These are phyloP conservation scores for Sindora glabra DNA, from an alignment of 306 rosid genomes.

Conservation along the genomic window DNA sequence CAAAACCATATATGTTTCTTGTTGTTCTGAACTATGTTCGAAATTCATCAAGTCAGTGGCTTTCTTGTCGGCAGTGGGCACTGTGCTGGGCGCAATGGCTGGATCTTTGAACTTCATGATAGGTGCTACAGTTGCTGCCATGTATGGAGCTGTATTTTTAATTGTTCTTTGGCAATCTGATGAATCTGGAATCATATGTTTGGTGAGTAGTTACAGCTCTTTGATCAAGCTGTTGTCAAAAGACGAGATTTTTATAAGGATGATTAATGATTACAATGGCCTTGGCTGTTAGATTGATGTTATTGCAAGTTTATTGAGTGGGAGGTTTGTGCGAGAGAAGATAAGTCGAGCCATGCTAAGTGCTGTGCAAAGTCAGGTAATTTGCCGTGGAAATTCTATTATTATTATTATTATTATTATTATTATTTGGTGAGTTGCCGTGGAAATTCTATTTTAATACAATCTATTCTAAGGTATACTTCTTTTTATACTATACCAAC, in stretches of 20 bases:
- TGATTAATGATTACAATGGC: no score
- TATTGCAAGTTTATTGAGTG: constrained; percentile 88
- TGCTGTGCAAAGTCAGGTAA: constrained; percentile 99
- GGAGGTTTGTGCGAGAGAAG: constrained; percentile 93
- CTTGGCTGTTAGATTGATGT: constrained; percentile 99
- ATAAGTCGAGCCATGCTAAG: constrained; percentile 98
- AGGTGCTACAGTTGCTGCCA: constrained; percentile 99
- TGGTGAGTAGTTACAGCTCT: constrained; percentile 53
- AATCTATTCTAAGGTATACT: no score
- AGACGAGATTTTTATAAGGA: constrained; percentile 7
- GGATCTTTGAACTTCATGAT: constrained; percentile 97
- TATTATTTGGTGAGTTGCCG: no score
- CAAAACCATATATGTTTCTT: background rate
- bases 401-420: no score
- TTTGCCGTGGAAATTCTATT: background rate
- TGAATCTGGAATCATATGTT: constrained; percentile 85
- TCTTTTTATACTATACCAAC: no score
- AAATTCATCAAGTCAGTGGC: constrained; percentile 7
- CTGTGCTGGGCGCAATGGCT: constrained; percentile 88
- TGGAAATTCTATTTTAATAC: no score
- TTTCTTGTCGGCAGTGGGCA: constrained; percentile 67
- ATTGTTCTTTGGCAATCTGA: constrained; percentile 99
- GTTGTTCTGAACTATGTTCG: background rate
- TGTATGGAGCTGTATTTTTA: constrained; percentile 97
- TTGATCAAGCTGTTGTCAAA: background rate